Evolutionary conservation across 192 early-diverging fungal genomes (phyloP).

Genomic region (Podila clonocystis): DNA sequence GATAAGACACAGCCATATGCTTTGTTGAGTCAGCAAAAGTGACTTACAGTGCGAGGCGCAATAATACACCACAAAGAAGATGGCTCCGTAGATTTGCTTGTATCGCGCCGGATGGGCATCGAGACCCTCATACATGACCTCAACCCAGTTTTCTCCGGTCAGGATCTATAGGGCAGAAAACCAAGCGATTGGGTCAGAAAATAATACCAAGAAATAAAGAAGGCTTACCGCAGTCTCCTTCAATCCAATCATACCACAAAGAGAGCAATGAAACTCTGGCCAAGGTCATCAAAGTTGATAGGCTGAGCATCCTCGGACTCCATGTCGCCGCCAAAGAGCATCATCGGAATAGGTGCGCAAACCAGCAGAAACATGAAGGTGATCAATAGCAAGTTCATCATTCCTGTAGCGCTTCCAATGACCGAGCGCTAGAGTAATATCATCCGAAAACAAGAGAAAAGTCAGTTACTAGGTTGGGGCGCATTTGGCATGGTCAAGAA

Average conservation of each 20-base stretch:
- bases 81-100: slow-evolving; percentile 46
- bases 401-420: slow-evolving; percentile 64
- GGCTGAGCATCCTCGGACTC: slow-evolving; percentile 23
- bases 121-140: slow-evolving; percentile 61
- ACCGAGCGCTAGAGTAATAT: slow-evolving; percentile 47
- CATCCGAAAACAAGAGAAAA: not conserved
- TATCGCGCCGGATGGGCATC: slow-evolving; percentile 33
- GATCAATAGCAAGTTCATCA: slow-evolving; percentile 63
- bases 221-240: not conserved
- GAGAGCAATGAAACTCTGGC: slow-evolving; percentile 61
- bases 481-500: not conserved
- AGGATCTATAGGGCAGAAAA: slow-evolving; percentile 52
- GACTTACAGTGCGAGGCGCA: slow-evolving; percentile 68
- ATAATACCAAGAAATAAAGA: not conserved
- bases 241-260: slow-evolving; percentile 55
- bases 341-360: slow-evolving; percentile 41
- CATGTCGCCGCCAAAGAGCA: slow-evolving; percentile 47
- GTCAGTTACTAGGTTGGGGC: not conserved
- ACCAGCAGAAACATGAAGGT: slow-evolving; percentile 50
- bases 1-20: not conserved
- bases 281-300: slow-evolving; percentile 56
- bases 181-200: not conserved
- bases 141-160: slow-evolving; percentile 68
- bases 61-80: slow-evolving; percentile 63
- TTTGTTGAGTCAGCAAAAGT: not conserved